These are phyloP conservation scores for Lupinus albus DNA, from an alignment of 306 rosid species.

Conservation along the genomic window DNA sequence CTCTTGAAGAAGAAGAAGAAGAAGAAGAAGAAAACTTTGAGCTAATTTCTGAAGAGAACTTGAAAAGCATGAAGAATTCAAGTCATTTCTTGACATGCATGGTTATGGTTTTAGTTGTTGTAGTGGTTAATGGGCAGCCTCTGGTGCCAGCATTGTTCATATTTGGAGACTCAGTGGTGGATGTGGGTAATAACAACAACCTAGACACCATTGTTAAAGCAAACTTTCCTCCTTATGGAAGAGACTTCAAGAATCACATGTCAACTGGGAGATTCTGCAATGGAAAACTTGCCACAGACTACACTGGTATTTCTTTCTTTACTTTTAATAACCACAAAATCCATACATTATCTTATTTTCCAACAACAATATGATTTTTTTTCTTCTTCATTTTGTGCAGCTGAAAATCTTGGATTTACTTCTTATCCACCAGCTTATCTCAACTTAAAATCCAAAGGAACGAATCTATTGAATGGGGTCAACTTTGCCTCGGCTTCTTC, in stretches of 20 bases:
- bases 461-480: conserved; percentile 47
- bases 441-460: conserved; percentile 45
- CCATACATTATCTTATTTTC: conserved; percentile 6
- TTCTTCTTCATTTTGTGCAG: conserved; percentile 40
- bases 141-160: conserved; percentile 79
- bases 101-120: conserved; percentile 40
- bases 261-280: conserved; percentile 84
- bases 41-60: conserved; percentile 33
- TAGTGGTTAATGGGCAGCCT: conserved; percentile 56
- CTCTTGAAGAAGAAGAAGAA: conserved; percentile 32
- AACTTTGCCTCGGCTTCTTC: conserved; percentile 82
- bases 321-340: not conserved
- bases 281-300: conserved; percentile 78
- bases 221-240: conserved; percentile 79
- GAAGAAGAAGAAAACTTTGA: conserved; percentile 32
- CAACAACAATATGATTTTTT: conserved; percentile 25
- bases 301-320: conserved; percentile 50
- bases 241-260: conserved; percentile 58
- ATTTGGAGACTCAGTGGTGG: conserved; percentile 81
- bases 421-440: conserved; percentile 55
- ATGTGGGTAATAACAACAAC: conserved; percentile 73
- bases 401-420: conserved; percentile 58
- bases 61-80: conserved; percentile 39
- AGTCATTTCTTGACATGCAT: conserved; percentile 41
- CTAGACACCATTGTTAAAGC: conserved; percentile 59